Evolutionary conservation across 1,284 basidiomycete genomes (phyloP), one percentile per base, ranked within the genome.

Genomic region (Mycena citricolor): DNA sequence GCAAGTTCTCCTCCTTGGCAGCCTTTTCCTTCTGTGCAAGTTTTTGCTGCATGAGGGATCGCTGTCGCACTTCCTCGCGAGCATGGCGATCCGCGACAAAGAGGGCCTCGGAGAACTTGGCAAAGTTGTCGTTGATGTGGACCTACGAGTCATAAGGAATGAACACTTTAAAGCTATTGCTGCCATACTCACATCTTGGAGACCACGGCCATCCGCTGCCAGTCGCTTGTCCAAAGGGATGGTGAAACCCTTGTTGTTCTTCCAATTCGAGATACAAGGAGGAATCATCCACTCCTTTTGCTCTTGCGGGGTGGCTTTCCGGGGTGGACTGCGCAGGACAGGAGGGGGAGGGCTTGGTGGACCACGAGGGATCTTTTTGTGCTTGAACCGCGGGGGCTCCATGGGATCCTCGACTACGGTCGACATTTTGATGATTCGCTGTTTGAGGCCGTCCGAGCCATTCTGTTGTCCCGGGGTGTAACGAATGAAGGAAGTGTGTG

Each of bases 251-350:
- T 98, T 98, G 83, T 99, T 98, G 75, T 99, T 99, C 76, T 99
- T 99, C 97, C 97, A 99, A 70, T 99, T 99, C 24, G 94, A 97
- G 53, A 99, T 97, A 66, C 94, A 98, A 13, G 97, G 97, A 4
- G 97, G 97, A 43, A 99, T 98, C 94, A 97, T 97, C 97, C 97
- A 98, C 60, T 98, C 95, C 68, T 98, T 98, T 69, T 98, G 95
- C 63, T 99, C 97, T 49, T 93, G 89, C 4, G 91, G 90, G 0
- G 95, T 97, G 3, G 92, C 92, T 59, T 97, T 95, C 44, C 97
- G 78, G 5, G 97, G 97, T 2, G 97, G 97, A 69, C 90, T 94
- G 32, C 95, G 84, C 39, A 99, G 71, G 1, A 99, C 91, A n/a
- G 97, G 95, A 2, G 95, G 92, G 2, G 97, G 97, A 0, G 97